phyloP scores from a whole-genome alignment of 345 rosid species.

The Gossypium anomalum region DNA sequence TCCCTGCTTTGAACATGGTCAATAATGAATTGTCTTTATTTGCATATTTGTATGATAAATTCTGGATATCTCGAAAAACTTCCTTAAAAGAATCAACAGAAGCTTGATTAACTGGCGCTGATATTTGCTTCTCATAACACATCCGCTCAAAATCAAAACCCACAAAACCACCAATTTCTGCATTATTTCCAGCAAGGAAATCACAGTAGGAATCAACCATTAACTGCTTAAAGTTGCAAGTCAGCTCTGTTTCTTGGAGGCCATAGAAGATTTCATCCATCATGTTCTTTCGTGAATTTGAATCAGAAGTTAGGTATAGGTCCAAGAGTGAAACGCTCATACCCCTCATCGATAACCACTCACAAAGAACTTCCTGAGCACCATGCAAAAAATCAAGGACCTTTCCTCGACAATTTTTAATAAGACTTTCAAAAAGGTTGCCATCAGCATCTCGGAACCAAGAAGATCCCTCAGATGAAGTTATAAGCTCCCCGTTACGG shows the following conservation, averaged over 20 bases:
- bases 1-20: constrained; percentile 82
- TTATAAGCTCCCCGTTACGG: constrained; percentile 55
- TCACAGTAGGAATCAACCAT: constrained; percentile 61
- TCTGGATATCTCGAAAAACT: constrained; percentile 67
- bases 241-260: constrained; percentile 54
- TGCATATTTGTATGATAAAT: constrained; percentile 54
- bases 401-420: constrained; percentile 37
- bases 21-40: constrained; percentile 57
- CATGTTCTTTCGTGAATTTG: constrained; percentile 47
- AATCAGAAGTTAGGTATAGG: constrained; percentile 59
- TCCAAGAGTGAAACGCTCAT: constrained; percentile 81
- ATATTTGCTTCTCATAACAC: constrained; percentile 64
- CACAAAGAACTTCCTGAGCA: constrained; percentile 82
- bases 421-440: constrained; percentile 63
- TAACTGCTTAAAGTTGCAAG: constrained; percentile 60
- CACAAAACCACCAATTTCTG: constrained; percentile 28
- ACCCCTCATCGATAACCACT: constrained; percentile 79
- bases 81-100: constrained; percentile 74
- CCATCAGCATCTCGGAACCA: constrained; percentile 76
- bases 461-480: constrained; percentile 54
- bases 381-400: constrained; percentile 54
- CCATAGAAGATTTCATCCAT: constrained; percentile 59
- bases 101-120: constrained; percentile 62
- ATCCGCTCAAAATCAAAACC: constrained; percentile 36
- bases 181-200: constrained; percentile 48